These are phyloP conservation scores for Acanthamoeba healyi DNA, from an alignment of 208 protist species.

Conservation along the genomic window DNA sequence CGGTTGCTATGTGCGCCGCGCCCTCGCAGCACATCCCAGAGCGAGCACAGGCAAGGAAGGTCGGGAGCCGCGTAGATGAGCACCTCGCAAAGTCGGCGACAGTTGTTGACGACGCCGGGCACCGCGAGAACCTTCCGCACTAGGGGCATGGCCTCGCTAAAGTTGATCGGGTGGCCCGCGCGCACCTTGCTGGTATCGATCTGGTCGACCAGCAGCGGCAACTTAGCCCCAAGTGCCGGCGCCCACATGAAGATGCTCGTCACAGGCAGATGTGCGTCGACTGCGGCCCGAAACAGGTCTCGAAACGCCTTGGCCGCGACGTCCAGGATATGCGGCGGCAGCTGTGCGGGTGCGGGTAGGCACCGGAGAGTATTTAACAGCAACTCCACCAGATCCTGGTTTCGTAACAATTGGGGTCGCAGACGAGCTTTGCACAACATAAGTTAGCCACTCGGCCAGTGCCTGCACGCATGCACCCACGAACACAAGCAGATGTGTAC, in stretches of 20 bases:
- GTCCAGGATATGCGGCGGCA: no score
- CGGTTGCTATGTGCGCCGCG: not conserved
- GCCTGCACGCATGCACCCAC: no score
- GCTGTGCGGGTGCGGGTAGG: no score
- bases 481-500: no score
- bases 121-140: not conserved
- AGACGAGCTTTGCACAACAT: no score
- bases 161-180: not conserved
- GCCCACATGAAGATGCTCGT: not conserved
- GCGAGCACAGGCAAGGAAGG: not conserved
- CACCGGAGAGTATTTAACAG: no score
- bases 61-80: slow-evolving; percentile 5
- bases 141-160: not conserved
- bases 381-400: no score
- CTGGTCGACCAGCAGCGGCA: not conserved
- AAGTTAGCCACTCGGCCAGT: no score
- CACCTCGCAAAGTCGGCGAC: not conserved
- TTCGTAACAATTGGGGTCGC: no score
- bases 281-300: not conserved
- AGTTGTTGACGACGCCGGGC: not conserved
- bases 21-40: slow-evolving; percentile 11
- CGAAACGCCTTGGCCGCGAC: no score
- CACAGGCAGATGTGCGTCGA: not conserved
- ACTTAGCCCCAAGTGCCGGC: not conserved
- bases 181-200: not conserved